Base-by-base conservation (phyloP, 75 land plant species). In the Cupressus sempervirens region DNA sequence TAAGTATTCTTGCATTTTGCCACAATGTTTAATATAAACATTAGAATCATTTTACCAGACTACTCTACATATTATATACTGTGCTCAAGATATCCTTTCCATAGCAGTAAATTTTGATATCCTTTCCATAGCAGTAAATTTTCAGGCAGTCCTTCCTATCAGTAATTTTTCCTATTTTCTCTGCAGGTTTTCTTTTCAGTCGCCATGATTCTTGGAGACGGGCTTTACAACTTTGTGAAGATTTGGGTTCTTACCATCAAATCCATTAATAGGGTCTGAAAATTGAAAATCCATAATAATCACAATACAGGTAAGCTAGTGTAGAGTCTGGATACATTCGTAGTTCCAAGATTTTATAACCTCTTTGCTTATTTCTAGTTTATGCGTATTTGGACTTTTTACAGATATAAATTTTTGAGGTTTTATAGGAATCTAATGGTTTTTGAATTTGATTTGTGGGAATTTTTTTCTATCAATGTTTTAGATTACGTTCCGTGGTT, bases 181-280 rank as follows among this genome's bases (percentile, higher is more conserved):
- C 1, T 62, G 67, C 89, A 90, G 91, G 86, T 88, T 20, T 90
- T 90, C 82, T 83, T 88, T 12, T 29, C 91, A 26, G 86, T 90
- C 76, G 91, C 91, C 41, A 23, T 90, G 84, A 86, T 90, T 54
- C 76, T 90, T 35, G 91, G 91, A 3, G 91, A 90, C 76, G 91
- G 91, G 3, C 80, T 90, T 32, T 90, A 90, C 88, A 90, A 90
- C 79, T 86, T 90, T 75, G 14, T 86, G 40, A 90, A 89, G 68
- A 87, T 90, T 35, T 38, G 67, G n/a, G 1, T 29, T 41, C 85
- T 79, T 3, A 87, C 85, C 5, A 43, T 68, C n/a, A 20, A 62
- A 62, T 62, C 67, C 7, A 62, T 87, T 35, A 80, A 83, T 72
- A 80, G 83, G 7, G 32, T 89, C 35, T 29, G 29, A 62, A 62